Evolutionary conservation across 2,329 filamentous ascomycete genomes (phyloP).

Genomic region (Neurospora sp.): DNA sequence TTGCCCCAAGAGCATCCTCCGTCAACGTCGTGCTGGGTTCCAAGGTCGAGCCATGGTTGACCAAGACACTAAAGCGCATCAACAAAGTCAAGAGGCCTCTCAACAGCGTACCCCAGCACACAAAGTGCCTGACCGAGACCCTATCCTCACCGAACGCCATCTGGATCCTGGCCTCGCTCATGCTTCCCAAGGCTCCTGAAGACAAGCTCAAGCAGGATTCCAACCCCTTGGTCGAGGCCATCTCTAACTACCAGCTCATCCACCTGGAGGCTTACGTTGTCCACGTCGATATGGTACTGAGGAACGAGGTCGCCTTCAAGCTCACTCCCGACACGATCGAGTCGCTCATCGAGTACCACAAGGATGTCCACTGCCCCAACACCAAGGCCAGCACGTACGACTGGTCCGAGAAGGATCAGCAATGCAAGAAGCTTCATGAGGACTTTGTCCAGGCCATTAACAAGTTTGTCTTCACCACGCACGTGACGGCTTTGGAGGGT

Average conservation of each 20-base stretch:
- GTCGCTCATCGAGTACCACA: slow-evolving; percentile 86
- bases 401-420: slow-evolving; percentile 93
- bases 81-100: slow-evolving; percentile 93
- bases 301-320: slow-evolving; percentile 97
- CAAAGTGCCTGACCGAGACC: slow-evolving; percentile 88
- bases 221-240: slow-evolving; percentile 73
- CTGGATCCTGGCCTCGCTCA: slow-evolving; percentile 87
- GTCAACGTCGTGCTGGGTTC: slow-evolving; percentile 90
- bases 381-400: slow-evolving; percentile 81
- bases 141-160: slow-evolving; percentile 83
- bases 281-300: slow-evolving; percentile 96
- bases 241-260: slow-evolving; percentile 88
- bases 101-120: slow-evolving; percentile 94
- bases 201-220: slow-evolving; percentile 72
- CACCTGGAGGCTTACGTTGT: slow-evolving; percentile 97
- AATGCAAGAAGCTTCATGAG: slow-evolving; percentile 94
- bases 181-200: slow-evolving; percentile 84
- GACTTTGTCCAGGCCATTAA: slow-evolving; percentile 95
- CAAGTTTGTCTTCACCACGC: slow-evolving; percentile 89
- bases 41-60: slow-evolving; percentile 94
- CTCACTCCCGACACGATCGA: slow-evolving; percentile 92
- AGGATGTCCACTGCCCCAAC: slow-evolving; percentile 87
- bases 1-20: slow-evolving; percentile 79
- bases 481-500: slow-evolving; percentile 82
- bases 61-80: slow-evolving; percentile 90